Percentiles rank a stretch among this genome's conserved stretches.
Conservation (phyloP, 164 flowering plant species). For the Cinnamomum micranthum region DNA sequence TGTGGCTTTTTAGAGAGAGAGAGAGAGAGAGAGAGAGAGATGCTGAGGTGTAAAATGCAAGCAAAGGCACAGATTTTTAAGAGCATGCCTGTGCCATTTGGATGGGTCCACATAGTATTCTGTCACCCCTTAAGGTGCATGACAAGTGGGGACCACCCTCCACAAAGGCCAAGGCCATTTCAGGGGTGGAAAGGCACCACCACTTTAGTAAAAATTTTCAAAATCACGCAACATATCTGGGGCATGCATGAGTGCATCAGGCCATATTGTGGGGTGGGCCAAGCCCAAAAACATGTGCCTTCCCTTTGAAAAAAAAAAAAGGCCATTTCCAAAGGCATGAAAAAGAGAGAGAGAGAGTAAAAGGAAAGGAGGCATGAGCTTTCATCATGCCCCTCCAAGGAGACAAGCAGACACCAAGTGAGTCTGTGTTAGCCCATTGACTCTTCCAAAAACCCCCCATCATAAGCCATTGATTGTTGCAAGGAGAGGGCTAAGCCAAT, state of each 20-base stretch:
- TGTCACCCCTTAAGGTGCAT: slow-evolving; percentile 20
- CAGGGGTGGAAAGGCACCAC: slow-evolving; percentile 30
- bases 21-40: slow-evolving; percentile 7
- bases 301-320: not conserved
- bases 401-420: slow-evolving; percentile 46
- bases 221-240: slow-evolving; percentile 35
- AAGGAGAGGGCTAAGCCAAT: slow-evolving; percentile 11
- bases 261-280: not conserved
- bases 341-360: not conserved
- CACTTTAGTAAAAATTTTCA: slow-evolving; percentile 32
- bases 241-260: slow-evolving; percentile 13
- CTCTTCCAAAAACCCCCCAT: slow-evolving; percentile 25
- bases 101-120: not conserved
- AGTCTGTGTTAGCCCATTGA: slow-evolving; percentile 42
- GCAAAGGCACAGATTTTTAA: slow-evolving; percentile 14
- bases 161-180: slow-evolving; percentile 10
- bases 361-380: slow-evolving; percentile 5
- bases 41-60: slow-evolving; percentile 8
- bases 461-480: slow-evolving; percentile 33
- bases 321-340: not conserved
- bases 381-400: slow-evolving; percentile 18
- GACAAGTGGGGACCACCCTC: slow-evolving; percentile 29
- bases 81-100: not conserved
- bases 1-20: not conserved
- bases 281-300: slow-evolving; percentile 1